These are phyloP conservation scores for Odonthalia washingtoniensis DNA, from an alignment of 31 red algal species.

Conservation along the genomic window DNA sequence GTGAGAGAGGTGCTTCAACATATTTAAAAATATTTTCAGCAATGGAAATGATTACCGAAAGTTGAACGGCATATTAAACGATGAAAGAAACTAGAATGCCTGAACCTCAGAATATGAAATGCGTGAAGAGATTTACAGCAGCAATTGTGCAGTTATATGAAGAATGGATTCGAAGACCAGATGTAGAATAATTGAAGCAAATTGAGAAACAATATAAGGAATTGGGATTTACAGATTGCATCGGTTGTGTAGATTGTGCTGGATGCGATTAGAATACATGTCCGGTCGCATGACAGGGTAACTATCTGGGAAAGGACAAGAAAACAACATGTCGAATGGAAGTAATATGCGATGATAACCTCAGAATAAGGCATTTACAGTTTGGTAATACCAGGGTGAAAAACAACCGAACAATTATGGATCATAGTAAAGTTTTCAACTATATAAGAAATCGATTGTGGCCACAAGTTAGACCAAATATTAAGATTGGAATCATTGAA, in stretches of 20 bases:
- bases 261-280: constrained; percentile 15
- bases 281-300: constrained; percentile 20
- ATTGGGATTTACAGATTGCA: constrained; percentile 22
- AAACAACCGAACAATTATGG: constrained; percentile 35
- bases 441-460: constrained; percentile 17
- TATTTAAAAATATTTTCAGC: too few relatives aligned
- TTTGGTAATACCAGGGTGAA: constrained; percentile 35
- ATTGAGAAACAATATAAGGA: constrained; percentile 2
- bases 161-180: background rate
- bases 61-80: background rate
- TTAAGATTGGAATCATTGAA: background rate
- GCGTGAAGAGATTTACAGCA: background rate
- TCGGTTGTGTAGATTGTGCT: constrained; percentile 6
- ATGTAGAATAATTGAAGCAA: background rate
- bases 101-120: constrained; percentile 7
- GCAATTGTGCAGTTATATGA: background rate
- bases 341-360: constrained; percentile 47
- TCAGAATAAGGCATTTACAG: constrained; percentile 35
- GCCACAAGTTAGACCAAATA: background rate
- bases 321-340: constrained; percentile 47
- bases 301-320: constrained; percentile 6
- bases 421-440: constrained; percentile 34
- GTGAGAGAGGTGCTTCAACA: too few relatives aligned
- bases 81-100: background rate
- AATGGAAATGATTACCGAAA: background rate